Base-by-base conservation (phyloP, 306 rosid species). In the Datisca glomerata region DNA sequence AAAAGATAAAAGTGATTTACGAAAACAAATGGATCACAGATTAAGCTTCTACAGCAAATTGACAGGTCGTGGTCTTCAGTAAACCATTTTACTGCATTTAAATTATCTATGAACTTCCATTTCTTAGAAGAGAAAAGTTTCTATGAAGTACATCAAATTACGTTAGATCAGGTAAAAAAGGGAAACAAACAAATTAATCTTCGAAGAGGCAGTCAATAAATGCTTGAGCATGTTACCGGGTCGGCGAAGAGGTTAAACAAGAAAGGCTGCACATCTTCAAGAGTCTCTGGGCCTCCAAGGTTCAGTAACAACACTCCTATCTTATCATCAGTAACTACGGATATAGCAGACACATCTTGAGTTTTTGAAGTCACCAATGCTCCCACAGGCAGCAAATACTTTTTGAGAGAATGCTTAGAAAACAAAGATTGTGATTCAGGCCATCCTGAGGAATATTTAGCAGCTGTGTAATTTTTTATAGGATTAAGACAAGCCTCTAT, bases 261-360 rank as follows among this genome's bases (percentile, higher is more conserved):
- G 66, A 86, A 86, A 23, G 96, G 96, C 47, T 86, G 94, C 76
- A 86, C 96, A 44, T 86, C 96, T 24, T 86, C 94, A 56, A 86
- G 85, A 59, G 94, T 81, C 75, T 86, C 94, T 2, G 96, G 96
- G 41, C 96, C 96, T 59, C 96, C 94, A 42, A 81, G 96, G 70
- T 86, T 86, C 38, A 86, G 84, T 80, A 81, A 59, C 73, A 86
- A 57, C 15, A 86, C 94, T 55, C 92, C 96, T 22, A 81, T 65
- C 65, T 73, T 79, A 41, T 81, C 92, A 21, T 79, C 82, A 2
- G 73, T 86, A 25, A 27, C 24, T 37, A 78, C n/a, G 65, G 79
- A 71, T 18, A 67, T 39, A 53, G 66, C 58, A 5, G 86, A 38
- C 41, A 55, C 52, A 46, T 66, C 66, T 58, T 57, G 73, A 41